Base-by-base conservation (phyloP, 1,139 yeast genomes). In the Candida gigantensis region DNA sequence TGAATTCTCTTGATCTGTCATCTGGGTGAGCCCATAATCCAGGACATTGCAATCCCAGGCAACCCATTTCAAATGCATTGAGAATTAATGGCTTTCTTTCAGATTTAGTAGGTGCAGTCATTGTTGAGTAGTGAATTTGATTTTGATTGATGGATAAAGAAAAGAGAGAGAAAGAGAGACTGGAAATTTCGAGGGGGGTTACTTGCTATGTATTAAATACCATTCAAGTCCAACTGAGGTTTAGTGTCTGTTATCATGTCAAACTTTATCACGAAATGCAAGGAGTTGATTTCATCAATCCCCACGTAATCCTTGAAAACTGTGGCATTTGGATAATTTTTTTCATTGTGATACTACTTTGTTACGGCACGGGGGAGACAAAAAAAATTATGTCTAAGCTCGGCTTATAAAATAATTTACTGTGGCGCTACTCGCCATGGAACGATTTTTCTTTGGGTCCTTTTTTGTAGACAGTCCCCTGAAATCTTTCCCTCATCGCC, bases 21-120 rank as follows among this genome's bases (percentile, higher is more conserved):
- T 61, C 48, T 5, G 75, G 75, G 37, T 68, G 68, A 35, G 58
- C 63, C 76, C 76, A 70, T 21, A 64, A 57, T 2, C 74, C 74
- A 4, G 61, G 64, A 23, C 52, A 59, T 43, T 66, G 74, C 28
- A 62, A 58, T 5, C 72, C 73, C 32, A 68, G 60, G 34, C 60
- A 46, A 10, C 65, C 67, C 66, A 68, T 62, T 19, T 57, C 68
- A 44, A 68, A 68, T 12, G 72, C 71, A 50, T 67, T 66, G 32
- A 66, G 45, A 30, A 64, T 56, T 36, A 63, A 50, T 23, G 52
- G 52, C 32, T 58, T 57, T 21, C 36, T 39, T 14, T 32, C 19
- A 6, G 28, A 12, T 11, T 24, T 31, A 11, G 30, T 13, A n/a
- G 26, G 17, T 24, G 26, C 26, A 23, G 35, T 37, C 32, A 36